Conservation (phyloP, 2,329 filamentous ascomycete species). For the Botrytis fabae region DNA sequence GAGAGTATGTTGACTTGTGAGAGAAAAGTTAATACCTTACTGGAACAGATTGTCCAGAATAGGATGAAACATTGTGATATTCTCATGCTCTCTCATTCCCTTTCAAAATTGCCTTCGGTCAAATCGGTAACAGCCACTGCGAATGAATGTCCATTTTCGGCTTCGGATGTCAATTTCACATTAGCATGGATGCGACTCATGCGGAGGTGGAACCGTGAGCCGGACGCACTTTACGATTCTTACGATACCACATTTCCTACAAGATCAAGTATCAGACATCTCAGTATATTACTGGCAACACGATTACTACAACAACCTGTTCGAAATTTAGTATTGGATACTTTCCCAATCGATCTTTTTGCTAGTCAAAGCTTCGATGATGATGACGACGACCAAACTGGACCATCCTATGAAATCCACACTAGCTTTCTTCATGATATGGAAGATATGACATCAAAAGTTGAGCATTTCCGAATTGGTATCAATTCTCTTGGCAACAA, state of each 20-base stretch:
- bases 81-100: conserved; percentile 1
- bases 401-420: not conserved
- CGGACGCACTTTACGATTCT: conserved; percentile 12
- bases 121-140: conserved; percentile 8
- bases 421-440: conserved; percentile 17
- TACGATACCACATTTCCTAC: conserved; percentile 21
- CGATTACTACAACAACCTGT: not conserved
- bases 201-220: conserved; percentile 11
- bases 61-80: conserved; percentile 17
- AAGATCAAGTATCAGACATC: conserved; percentile 4
- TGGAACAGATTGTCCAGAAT: conserved; percentile 14
- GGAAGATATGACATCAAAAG: not conserved
- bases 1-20: conserved; percentile 13
- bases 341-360: conserved; percentile 16
- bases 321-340: conserved; percentile 3
- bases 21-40: not conserved
- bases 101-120: not conserved
- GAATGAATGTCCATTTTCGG: conserved; percentile 14
- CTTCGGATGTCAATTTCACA: conserved; percentile 11
- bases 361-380: not conserved
- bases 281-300: conserved; percentile 16
- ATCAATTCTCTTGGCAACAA: conserved; percentile 1
- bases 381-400: not conserved
- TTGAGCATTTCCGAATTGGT: conserved; percentile 12
- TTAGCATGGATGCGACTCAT: conserved; percentile 12